Base-by-base conservation (phyloP, 164 flowering plant genomes). In the Amborella trichopoda region DNA sequence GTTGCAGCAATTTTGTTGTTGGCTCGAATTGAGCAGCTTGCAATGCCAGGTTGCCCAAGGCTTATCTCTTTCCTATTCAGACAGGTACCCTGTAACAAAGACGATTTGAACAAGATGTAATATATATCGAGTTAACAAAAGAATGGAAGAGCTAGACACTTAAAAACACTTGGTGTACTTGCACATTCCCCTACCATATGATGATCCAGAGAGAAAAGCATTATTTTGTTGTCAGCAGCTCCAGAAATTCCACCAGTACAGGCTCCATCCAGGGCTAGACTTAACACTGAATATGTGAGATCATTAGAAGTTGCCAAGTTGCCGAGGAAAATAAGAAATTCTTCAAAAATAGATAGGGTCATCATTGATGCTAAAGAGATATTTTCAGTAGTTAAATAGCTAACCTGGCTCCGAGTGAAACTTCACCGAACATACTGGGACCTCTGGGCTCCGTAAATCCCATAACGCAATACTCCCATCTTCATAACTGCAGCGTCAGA, bases 401-500 rank as follows among this genome's bases (percentile, higher is more conserved):
- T 13, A 27, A 81, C 96, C 94, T 70, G 98, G 89, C 50, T 90
- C 98, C 23, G 83, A 68, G 63, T 86, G 96, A 67, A 68, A 72
- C 60, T 76, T 86, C 23, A 74, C 87, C 54, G 77, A 61, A 58
- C 78, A 66, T 48, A 83, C 10, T 22, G 96, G 93, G 60, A 58
- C 40, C 28, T 64, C 69, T 3, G 84, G 73, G 52, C 78, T 83
- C 57, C 98, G 71, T 26, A 80, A 40, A 70, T 90, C 96, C 98
- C 98, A 90, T 83, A 77, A 81, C 39, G 59, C 69, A 76, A 91
- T 75, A 44, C 72, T 73, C 57, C 96, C 98, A 63, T 87, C 99
- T 74, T 91, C 96, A 59, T 80, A 84, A 46, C 96, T 88, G 62
- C n/a, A 40, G 49, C 30, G 30, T 27, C n/a, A n/a, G n/a, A n/a